A percentile compares a stretch with the other conserved stretches of the same genome.
These are phyloP conservation scores for Perilla frutescens DNA, from an alignment of 257 asterid genomes.

Conservation along the genomic window DNA sequence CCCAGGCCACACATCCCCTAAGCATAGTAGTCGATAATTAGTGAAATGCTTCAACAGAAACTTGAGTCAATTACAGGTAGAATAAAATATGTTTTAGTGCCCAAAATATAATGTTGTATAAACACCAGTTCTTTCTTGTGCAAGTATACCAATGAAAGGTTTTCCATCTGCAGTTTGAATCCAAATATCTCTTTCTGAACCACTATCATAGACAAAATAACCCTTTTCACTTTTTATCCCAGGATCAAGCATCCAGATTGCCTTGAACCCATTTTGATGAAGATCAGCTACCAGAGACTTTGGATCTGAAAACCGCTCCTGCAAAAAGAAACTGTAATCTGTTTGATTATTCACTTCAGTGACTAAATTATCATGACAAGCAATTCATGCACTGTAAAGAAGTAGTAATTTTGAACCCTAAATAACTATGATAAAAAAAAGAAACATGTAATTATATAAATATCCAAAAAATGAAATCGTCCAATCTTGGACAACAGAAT, in stretches of 20 bases:
- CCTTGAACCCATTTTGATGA: constrained; percentile 84
- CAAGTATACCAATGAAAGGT: constrained; percentile 70
- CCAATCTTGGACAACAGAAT: neutral
- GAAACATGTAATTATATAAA: neutral
- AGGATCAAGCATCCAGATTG: constrained; percentile 99
- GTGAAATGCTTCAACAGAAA: constrained; percentile 22
- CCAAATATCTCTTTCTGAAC: constrained; percentile 85
- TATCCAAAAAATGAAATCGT: neutral
- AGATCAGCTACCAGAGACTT: constrained; percentile 75
- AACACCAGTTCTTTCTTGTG: neutral
- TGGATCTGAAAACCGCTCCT: constrained; percentile 92
- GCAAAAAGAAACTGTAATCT: constrained; percentile 28
- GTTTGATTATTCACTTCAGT: constrained; percentile 14
- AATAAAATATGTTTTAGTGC: neutral
- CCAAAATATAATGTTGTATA: neutral
- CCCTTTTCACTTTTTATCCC: constrained; percentile 92
- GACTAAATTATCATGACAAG: constrained; percentile 22
- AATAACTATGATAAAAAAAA: constrained; percentile 12
- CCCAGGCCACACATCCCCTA: constrained; percentile 99
- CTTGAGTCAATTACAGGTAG: neutral
- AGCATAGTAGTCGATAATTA: constrained; percentile 33
- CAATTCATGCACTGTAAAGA: neutral
- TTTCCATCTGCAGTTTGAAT: constrained; percentile 76
- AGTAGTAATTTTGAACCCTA: neutral
- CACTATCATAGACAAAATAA: constrained; percentile 83